Evolutionary conservation across 2,329 filamentous ascomycete species (phyloP), one percentile per base, ranked within the genome.

Genomic region (Talaromyces atroroseus): DNA sequence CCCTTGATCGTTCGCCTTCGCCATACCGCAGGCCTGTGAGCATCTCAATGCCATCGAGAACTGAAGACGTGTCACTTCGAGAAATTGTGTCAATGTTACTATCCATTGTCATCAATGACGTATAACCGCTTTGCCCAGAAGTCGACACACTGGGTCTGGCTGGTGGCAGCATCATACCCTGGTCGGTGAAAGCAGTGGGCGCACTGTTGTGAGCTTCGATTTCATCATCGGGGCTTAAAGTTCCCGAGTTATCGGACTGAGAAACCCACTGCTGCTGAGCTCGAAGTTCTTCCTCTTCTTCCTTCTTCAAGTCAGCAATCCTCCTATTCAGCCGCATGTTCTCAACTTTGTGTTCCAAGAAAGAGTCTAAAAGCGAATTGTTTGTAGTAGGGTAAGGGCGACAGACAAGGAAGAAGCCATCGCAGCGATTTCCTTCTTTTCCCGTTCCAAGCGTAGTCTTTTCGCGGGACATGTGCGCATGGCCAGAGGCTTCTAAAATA

Each of bases 291-390:
- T 92, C 89, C 56, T 87, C 84, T 70, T 96, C 92, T 71, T 96
- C 92, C 59, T 83, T 82, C 63, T 89, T 89, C 54, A 96, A 78
- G 72, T 95, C 90, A 18, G 87, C 85, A 60, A 97, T 95, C 45
- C 90, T 85, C 64, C 90, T 88, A 65, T 84, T 85, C 49, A 97
- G 74, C 4, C 92, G 84, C 75, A 96, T 91, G 66, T 96, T 96
- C 71, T 96, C 92, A 54, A 96, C 92, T 73, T 96, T 96, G 76
- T 96, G 92, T 70, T 97, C 92, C 26, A 97, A 79, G 66, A 96
- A 96, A 0, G 91, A 95, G 73, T 97, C 92, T 20, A 96, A 79
- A 11, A 96, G 79, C 3, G 83, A 83, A 1, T 90, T 87, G 67
- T 92, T 95, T 74, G 89, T 92, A 29, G 89, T 95, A 5, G 90